A percentile compares a stretch with the other conserved stretches of the same genome.
These are phyloP conservation scores for Alternaria hordeiaustralica DNA, from an alignment of 2,329 filamentous ascomycete species.

Conservation along the genomic window DNA sequence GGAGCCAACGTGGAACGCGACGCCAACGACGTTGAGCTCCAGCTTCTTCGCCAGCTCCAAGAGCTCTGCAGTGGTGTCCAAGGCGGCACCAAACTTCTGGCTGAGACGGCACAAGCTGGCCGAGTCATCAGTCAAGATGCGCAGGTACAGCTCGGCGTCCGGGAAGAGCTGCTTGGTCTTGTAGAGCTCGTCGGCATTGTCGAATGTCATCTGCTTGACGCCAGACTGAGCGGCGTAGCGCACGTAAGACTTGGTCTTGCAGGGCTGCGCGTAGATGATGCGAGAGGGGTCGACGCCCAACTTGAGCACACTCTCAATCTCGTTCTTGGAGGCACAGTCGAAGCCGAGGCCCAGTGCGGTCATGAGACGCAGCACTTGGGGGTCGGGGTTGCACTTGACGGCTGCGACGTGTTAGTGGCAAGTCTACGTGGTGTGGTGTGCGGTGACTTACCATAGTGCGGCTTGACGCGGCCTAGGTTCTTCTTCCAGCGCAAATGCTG, in stretches of 20 bases:
- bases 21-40: slow-evolving; percentile 88
- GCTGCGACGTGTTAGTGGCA: slow-evolving; percentile 60
- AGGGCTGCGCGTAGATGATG: slow-evolving; percentile 98
- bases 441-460: slow-evolving; percentile 80
- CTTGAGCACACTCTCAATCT: slow-evolving; percentile 89
- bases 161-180: slow-evolving; percentile 95
- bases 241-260: slow-evolving; percentile 98
- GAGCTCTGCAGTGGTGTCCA: slow-evolving; percentile 80
- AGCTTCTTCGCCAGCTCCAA: slow-evolving; percentile 81
- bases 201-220: slow-evolving; percentile 99
- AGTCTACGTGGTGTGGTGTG: not conserved
- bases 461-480: slow-evolving; percentile 89
- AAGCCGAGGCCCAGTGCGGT: slow-evolving; percentile 90
- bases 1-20: slow-evolving; percentile 97
- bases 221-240: slow-evolving; percentile 83
- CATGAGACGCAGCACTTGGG: slow-evolving; percentile 85
- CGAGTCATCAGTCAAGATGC: slow-evolving; percentile 95
- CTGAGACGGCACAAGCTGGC: slow-evolving; percentile 92
- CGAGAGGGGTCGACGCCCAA: slow-evolving; percentile 84
- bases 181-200: slow-evolving; percentile 96
- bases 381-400: slow-evolving; percentile 98
- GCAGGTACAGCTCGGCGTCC: slow-evolving; percentile 86
- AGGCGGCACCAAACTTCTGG: slow-evolving; percentile 93
- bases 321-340: slow-evolving; percentile 96
- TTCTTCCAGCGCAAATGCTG: slow-evolving; percentile 98